Evolutionary conservation across 2,329 filamentous ascomycete genomes (phyloP), one percentile per base, ranked within the genome.

Genomic region (Xylariaceae sp.): DNA sequence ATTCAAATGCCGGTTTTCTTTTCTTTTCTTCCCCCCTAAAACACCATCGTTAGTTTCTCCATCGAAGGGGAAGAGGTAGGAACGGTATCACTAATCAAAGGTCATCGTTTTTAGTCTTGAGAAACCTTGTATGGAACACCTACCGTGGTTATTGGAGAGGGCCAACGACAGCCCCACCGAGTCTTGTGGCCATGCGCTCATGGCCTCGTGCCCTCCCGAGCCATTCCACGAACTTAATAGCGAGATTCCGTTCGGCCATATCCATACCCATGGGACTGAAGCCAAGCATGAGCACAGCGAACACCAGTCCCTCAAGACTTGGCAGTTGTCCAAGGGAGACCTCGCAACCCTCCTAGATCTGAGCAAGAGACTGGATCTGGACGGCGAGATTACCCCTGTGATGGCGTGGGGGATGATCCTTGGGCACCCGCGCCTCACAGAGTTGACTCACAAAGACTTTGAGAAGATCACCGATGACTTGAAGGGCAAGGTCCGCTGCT

Each of bases 341-440:
- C 78, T 99, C 48, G 76, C 85, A 50, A 95, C 88, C 51, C 77
- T 97, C 51, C 80, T 96, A 57, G 88, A 95, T 67, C 79, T 96
- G 53, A 96, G 90, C 73, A 82, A 85, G 63, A 84, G 86, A 64
- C 78, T 96, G 30, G 86, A 94, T 63, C 82, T 94, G 2, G 89
- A 94, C 58, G 90, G 90, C 50, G 89, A 95, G 72, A 89, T 97
- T 65, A 97, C 92, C 19, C 94, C 94, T 0, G 88, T 96, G 62
- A 95, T 95, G 89, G 91, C 91, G 0, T 92, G 94, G 84, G 87
- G 89, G 48, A 87, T 89, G 73, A 80, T 97, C 48, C 75, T 90
- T 59, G 80, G 78, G 45, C 86, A 94, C 70, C 82, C 87, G 39
- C 78, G 86, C 58, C 84, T 91, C 60, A 68, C 69, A 4, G 83